These are phyloP conservation scores for Paramecium sonneborni DNA, from an alignment of 73 alveolate genomes.

Conservation along the genomic window DNA sequence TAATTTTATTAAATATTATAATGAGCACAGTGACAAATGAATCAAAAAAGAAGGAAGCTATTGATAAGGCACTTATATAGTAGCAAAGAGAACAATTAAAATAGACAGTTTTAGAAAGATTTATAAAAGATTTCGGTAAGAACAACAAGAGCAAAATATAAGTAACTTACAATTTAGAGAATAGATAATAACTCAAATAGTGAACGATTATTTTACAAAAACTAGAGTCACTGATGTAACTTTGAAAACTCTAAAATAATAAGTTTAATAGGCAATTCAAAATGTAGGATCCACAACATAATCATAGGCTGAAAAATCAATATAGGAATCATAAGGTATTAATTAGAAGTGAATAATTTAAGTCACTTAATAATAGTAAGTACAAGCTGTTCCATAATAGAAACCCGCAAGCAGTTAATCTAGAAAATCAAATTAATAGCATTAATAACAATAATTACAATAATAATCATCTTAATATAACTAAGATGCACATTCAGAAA, in stretches of 20 bases:
- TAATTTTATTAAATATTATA: background rate
- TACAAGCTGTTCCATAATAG: background rate
- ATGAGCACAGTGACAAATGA: background rate
- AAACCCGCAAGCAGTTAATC: constrained; percentile 22
- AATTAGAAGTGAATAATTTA: background rate
- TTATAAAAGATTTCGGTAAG: constrained; percentile 61
- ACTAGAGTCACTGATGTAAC: constrained; percentile 59
- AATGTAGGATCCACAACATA: constrained; percentile 13
- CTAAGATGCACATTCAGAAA: background rate
- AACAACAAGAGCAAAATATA: constrained; percentile 45
- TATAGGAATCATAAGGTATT: background rate
- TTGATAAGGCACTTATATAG: constrained; percentile 48
- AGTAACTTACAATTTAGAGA: constrained; percentile 9
- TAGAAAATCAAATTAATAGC: background rate
- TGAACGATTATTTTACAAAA: constrained; percentile 32
- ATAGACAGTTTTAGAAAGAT: constrained; percentile 54
- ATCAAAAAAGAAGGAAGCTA: constrained; percentile 25
- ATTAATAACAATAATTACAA: too few relatives aligned
- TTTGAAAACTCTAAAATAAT: constrained; percentile 20
- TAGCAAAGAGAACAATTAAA: constrained; percentile 65
- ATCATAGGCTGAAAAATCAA: background rate
- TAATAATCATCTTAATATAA: background rate
- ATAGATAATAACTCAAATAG: constrained; percentile 40
- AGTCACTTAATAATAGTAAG: background rate
- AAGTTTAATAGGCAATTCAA: constrained; percentile 10